Evolutionary conservation across 495 filamentous ascomycete species (phyloP).

Genomic region (Penicillium silybi): DNA sequence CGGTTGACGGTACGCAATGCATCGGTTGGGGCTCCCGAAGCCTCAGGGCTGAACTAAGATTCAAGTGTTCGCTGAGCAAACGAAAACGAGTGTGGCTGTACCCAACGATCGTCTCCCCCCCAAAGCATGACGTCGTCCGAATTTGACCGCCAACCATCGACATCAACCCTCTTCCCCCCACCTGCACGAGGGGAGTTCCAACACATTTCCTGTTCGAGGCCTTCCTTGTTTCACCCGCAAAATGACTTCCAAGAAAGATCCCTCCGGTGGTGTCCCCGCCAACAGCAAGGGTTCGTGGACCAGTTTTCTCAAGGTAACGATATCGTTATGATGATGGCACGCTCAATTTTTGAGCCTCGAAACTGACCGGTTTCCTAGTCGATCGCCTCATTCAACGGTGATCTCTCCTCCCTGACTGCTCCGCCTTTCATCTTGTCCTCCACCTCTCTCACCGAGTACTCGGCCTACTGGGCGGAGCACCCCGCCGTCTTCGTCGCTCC

Average conservation of each 20-base stretch:
- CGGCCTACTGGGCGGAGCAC: constrained; percentile 95
- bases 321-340: not conserved
- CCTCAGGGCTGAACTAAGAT: too few species aligned
- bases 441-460: constrained; percentile 90
- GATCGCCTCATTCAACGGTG: constrained; percentile 94
- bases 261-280: constrained; percentile 34
- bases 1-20: not conserved
- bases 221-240: not conserved
- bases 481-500: constrained; percentile 84
- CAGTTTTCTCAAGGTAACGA: constrained; percentile 50
- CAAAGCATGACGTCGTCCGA: constrained; percentile 21
- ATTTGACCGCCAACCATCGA: constrained; percentile 22
- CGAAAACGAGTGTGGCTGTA: constrained; percentile 17
- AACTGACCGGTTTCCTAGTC: constrained; percentile 51
- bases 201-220: not conserved
- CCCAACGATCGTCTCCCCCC: constrained; percentile 6
- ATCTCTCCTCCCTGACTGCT: constrained; percentile 88
- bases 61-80: too few species aligned
- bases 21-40: not conserved
- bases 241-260: constrained; percentile 36
- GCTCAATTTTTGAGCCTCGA: not conserved
- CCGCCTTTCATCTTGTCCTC: constrained; percentile 93
- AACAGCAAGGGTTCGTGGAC: constrained; percentile 50
- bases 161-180: not conserved
- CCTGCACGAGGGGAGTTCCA: constrained; percentile 3